Conservation (phyloP, 2,329 filamentous ascomycete species). For the Pseudophaeomoniella oleicola region DNA sequence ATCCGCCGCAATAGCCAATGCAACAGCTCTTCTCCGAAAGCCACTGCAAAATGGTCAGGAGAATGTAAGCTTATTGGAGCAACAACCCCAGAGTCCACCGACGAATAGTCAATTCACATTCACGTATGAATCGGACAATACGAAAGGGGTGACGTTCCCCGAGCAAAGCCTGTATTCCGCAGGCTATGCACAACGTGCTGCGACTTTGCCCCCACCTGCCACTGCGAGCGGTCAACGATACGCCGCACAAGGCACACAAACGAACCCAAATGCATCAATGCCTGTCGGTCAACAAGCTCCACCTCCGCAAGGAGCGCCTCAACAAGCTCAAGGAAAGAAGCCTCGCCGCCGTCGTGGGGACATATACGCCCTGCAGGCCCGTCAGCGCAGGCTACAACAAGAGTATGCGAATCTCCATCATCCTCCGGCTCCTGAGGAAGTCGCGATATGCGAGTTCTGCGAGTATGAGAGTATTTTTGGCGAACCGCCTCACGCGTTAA, state of each 20-base stretch:
- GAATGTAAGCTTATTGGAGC: slow-evolving; percentile 63
- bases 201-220: slow-evolving; percentile 5
- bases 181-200: slow-evolving; percentile 10
- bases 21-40: slow-evolving; percentile 48
- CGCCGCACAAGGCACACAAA: slow-evolving; percentile 41
- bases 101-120: slow-evolving; percentile 90
- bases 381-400: slow-evolving; percentile 62
- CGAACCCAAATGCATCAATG: slow-evolving; percentile 32
- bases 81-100: slow-evolving; percentile 51
- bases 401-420: slow-evolving; percentile 63
- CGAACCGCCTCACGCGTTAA: slow-evolving; percentile 67
- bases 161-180: slow-evolving; percentile 33
- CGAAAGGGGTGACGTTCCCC: slow-evolving; percentile 64
- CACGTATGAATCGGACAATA: slow-evolving; percentile 80
- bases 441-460: slow-evolving; percentile 97
- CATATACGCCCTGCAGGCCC: slow-evolving; percentile 60
- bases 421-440: slow-evolving; percentile 55
- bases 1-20: slow-evolving; percentile 79
- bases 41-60: slow-evolving; percentile 52
- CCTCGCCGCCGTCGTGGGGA: slow-evolving; percentile 52
- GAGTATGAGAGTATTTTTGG: slow-evolving; percentile 96
- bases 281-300: slow-evolving; percentile 11
- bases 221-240: slow-evolving; percentile 17
- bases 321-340: slow-evolving; percentile 37
- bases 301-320: slow-evolving; percentile 6